Evolutionary conservation across 306 rosid species (phyloP).

Genomic region (Amphicarpaea edgeworthii): DNA sequence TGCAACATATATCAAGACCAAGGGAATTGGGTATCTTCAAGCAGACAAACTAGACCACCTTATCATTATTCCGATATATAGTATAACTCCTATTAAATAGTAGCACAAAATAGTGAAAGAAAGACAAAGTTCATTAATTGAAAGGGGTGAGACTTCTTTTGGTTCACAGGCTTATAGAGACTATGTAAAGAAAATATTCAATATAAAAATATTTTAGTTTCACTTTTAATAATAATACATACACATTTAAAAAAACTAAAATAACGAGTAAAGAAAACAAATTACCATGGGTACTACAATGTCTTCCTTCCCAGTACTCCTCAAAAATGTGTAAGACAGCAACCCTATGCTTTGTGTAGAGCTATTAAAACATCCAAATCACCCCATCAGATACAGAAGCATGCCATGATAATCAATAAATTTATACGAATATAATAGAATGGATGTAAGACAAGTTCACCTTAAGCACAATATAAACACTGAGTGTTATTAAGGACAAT

Average conservation of each 20-base stretch:
- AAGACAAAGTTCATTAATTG: not conserved
- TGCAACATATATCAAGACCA: not conserved
- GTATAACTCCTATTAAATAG: not conserved
- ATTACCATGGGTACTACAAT: conserved; percentile 97
- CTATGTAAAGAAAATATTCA: not conserved
- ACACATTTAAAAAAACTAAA: not conserved
- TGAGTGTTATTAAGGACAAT: not conserved
- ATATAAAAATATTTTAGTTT: conserved; percentile 10
- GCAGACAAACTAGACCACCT: not conserved
- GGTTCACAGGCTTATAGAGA: not conserved
- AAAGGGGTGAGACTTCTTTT: not conserved
- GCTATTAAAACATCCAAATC: conserved; percentile 53
- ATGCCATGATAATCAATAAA: conserved; percentile 25
- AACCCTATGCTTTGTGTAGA: conserved; percentile 92
- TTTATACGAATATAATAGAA: not conserved
- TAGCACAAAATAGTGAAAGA: not conserved
- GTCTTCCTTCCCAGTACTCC: conserved; percentile 94
- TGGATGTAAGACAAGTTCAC: not conserved
- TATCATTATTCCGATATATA: not conserved
- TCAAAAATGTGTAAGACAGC: conserved; percentile 93
- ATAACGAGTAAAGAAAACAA: conserved; percentile 1
- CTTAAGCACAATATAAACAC: not conserved
- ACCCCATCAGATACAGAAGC: conserved; percentile 54
- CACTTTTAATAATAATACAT: not conserved
- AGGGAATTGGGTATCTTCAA: conserved; percentile 7